A percentile compares a stretch with the other conserved stretches of the same genome.
Conservation (phyloP, 1,284 basidiomycete species). For the Cystobasidium pallidum region DNA sequence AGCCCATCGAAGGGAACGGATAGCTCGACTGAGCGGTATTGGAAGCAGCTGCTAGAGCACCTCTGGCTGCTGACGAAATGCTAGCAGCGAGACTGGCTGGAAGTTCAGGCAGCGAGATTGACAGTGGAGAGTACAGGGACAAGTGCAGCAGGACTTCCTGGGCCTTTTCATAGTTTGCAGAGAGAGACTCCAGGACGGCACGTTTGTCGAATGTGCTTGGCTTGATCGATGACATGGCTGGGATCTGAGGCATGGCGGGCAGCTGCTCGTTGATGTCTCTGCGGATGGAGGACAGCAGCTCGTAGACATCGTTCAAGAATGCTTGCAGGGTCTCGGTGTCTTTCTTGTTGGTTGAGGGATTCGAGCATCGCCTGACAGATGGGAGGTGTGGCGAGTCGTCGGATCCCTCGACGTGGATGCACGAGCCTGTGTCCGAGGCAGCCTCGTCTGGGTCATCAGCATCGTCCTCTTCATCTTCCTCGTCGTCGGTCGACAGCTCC, state of each 20-base stretch:
- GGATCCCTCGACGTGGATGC: neutral
- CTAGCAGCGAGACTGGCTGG: neutral
- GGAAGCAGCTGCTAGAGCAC: neutral
- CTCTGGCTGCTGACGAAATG: slow-evolving; percentile 24
- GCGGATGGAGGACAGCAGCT: slow-evolving; percentile 23
- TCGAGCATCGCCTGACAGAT: neutral
- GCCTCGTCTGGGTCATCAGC: neutral
- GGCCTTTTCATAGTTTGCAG: slow-evolving; percentile 24
- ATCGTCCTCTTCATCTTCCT: neutral
- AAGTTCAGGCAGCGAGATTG: slow-evolving; percentile 11
- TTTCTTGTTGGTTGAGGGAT: neutral
- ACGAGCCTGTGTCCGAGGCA: neutral
- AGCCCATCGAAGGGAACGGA: neutral
- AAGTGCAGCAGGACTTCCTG: slow-evolving; percentile 23
- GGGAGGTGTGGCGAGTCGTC: slow-evolving; percentile 1
- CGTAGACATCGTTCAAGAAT: slow-evolving; percentile 26
- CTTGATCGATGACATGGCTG: neutral
- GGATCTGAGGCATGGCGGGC: slow-evolving; percentile 9
- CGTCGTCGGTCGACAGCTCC: slow-evolving; percentile 13
- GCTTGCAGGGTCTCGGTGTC: slow-evolving; percentile 27
- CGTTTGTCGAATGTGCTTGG: slow-evolving; percentile 14
- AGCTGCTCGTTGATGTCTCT: slow-evolving; percentile 30
- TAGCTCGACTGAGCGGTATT: neutral
- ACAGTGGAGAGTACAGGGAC: slow-evolving; percentile 14
- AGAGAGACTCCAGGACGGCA: slow-evolving; percentile 3